A percentile compares a stretch with the other conserved stretches of the same genome.
Evolutionary conservation across 2,329 filamentous ascomycete genomes (phyloP).

Genomic region (Xylariaceae sp.): DNA sequence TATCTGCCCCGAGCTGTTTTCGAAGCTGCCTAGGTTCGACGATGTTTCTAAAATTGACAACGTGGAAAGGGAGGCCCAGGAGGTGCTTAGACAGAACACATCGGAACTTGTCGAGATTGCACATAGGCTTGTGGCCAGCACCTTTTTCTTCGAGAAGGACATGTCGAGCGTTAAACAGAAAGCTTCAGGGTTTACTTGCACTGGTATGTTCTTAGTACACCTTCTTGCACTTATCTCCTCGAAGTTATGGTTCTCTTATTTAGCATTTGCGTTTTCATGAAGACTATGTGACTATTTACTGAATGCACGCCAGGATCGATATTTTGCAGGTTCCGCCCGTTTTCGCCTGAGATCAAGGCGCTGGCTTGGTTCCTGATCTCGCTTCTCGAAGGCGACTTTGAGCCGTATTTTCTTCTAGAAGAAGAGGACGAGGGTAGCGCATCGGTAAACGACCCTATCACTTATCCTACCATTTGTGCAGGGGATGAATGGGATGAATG

Average conservation of each 20-base stretch:
- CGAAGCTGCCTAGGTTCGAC: constrained; percentile 39
- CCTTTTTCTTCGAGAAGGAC: constrained; percentile 44
- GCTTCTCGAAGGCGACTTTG: constrained; percentile 40
- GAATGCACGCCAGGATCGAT: constrained; percentile 34
- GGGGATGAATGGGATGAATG: no score
- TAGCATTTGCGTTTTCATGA: not conserved
- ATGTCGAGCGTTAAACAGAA: constrained; percentile 36
- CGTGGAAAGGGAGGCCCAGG: constrained; percentile 35
- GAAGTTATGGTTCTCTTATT: no score
- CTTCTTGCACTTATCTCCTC: not conserved
- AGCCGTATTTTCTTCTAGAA: constrained; percentile 42
- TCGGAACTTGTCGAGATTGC: constrained; percentile 38
- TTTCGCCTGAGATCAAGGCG: constrained; percentile 38
- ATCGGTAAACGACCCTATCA: constrained; percentile 5
- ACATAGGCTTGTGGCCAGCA: constrained; percentile 41
- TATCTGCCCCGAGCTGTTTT: constrained; percentile 39
- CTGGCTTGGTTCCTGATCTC: constrained; percentile 41
- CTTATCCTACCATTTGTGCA: not conserved
- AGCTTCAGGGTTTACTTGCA: constrained; percentile 38
- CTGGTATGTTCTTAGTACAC: constrained; percentile 31
- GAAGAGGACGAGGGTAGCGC: constrained; percentile 26
- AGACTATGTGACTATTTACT: not conserved
- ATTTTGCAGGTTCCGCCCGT: constrained; percentile 38
- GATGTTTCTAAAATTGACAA: constrained; percentile 37
- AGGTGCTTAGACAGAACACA: constrained; percentile 34